Base-by-base conservation (phyloP, 805 yeast genomes). In the Groenewaldozyma salmanticensis region DNA sequence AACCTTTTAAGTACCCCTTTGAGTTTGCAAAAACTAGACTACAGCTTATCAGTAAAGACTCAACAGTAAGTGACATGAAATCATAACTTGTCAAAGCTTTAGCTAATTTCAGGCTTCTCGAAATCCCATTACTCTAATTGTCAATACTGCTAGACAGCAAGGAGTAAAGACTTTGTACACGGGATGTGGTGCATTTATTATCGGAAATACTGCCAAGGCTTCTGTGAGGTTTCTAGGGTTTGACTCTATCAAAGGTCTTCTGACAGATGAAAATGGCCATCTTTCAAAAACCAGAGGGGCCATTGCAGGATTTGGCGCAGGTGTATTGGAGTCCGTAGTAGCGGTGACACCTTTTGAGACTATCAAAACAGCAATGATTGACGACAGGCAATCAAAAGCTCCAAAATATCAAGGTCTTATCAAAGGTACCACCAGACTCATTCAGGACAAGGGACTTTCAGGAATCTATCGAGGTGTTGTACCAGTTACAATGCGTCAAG, bases 341-440 rank as follows among this genome's bases (percentile, higher is more conserved):
- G 97, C 97, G 0, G 95, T 92, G 37, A 90, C 98, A 0, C 98
- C 98, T 2, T 87, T 88, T 42, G 98, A 90, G 62, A 94, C 96
- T 27, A 85, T 90, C 62, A 90, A 90, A 59, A 90, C 97, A 0
- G 96, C 94, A 0, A 71, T 88, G 63, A 92, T 90, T 51, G 98
- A 90, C 64, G 98, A 90, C 59, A 85, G 80, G 50, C 94, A 81
- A 61, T 55, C 81, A 4, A 65, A 74, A 2, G 71, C 69, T 41
- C 96, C 96, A 36, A 79, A 74, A 60, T 92, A 90, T 63, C 65
- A 66, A 21, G 79, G 81, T 1, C 59, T 78, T 39, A 42, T 73
- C 19, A 65, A 73, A 24, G 94, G 94, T 5, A 69, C 86, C 6
- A 54, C 81, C 42, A 67, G 68, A 51, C 69, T 88, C 46, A 66